phyloP scores from a whole-genome alignment of 768 basidiomycete genomes.

The Mrakia gelida region DNA sequence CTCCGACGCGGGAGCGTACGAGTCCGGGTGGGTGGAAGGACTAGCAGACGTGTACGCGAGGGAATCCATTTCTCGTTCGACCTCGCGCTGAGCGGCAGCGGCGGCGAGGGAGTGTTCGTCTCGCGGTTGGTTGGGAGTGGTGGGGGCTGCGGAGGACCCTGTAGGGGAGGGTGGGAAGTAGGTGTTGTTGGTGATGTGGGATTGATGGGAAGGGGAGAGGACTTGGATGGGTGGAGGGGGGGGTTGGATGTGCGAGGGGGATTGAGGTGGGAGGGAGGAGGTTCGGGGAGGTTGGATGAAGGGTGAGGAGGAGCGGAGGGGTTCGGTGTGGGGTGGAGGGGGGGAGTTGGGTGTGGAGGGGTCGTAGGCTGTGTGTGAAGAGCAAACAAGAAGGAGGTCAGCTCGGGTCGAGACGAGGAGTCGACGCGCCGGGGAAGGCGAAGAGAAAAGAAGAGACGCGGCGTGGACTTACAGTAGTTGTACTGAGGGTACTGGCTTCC shows the following conservation, averaged over 20 bases:
- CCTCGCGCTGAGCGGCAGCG: conserved; percentile 27
- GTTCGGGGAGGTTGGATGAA: conserved; percentile 22
- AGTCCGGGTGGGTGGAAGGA: neutral
- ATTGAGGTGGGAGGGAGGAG: conserved; percentile 2
- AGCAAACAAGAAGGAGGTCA: neutral
- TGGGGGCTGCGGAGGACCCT: neutral
- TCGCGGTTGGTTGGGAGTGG: neutral
- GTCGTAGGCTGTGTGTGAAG: conserved; percentile 10
- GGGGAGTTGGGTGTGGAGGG: neutral
- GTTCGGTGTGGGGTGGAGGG: neutral
- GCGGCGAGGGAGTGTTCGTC: conserved; percentile 20
- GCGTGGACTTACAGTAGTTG: neutral
- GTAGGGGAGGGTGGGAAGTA: neutral
- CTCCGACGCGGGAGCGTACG: conserved; percentile 4
- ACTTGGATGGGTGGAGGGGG: neutral
- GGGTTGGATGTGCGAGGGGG: neutral
- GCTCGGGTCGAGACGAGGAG: neutral
- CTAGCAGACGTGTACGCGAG: conserved; percentile 18
- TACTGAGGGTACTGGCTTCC: conserved; percentile 14
- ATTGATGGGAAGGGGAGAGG: neutral
- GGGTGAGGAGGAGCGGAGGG: neutral
- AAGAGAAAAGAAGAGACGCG: neutral
- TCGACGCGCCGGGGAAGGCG: neutral
- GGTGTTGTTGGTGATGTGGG: neutral
- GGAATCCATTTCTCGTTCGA: conserved; percentile 32